Conservation (phyloP, 2,329 filamentous ascomycete genomes). For the Lachnellula suecica region DNA sequence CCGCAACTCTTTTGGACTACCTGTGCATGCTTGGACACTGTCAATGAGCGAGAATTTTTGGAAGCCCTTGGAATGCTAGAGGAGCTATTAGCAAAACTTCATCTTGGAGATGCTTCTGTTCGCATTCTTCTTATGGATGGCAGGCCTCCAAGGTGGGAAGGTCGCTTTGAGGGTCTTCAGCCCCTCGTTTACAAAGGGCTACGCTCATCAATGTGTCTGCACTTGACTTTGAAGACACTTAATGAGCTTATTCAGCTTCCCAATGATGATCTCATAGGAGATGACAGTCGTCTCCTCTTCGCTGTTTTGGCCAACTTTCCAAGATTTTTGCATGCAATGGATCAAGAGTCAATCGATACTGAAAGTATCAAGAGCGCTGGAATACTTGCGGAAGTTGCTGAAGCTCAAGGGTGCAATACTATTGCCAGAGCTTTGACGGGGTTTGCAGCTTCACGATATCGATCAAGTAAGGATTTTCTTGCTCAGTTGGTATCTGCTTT, state of each 20-base stretch:
- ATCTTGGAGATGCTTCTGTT: constrained; percentile 70
- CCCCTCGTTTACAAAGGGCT: constrained; percentile 87
- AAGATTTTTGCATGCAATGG: constrained; percentile 77
- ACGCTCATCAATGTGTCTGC: constrained; percentile 79
- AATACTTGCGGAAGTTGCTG: constrained; percentile 69
- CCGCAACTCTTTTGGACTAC: constrained; percentile 98
- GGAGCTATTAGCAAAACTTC: constrained; percentile 78
- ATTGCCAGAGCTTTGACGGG: constrained; percentile 69
- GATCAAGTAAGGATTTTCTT: constrained; percentile 73
- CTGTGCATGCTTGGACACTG: constrained; percentile 92
- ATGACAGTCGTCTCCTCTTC: constrained; percentile 79
- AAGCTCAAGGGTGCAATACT: constrained; percentile 65
- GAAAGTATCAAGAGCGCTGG: constrained; percentile 63
- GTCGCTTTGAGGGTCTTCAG: constrained; percentile 82
- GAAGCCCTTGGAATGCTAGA: constrained; percentile 92
- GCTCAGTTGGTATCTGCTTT: constrained; percentile 71
- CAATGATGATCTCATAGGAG: constrained; percentile 77
- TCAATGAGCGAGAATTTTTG: constrained; percentile 92
- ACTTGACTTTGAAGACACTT: constrained; percentile 73
- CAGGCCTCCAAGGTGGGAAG: constrained; percentile 85
- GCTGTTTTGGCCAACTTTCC: constrained; percentile 90
- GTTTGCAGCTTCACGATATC: constrained; percentile 67
- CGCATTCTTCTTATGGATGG: constrained; percentile 72
- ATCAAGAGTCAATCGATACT: constrained; percentile 57
- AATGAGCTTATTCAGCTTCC: constrained; percentile 78